A percentile compares a stretch with the other conserved stretches of the same genome.
phyloP scores from a whole-genome alignment of 148 eudicot genomes.

The Gaultheria prostrata region DNA sequence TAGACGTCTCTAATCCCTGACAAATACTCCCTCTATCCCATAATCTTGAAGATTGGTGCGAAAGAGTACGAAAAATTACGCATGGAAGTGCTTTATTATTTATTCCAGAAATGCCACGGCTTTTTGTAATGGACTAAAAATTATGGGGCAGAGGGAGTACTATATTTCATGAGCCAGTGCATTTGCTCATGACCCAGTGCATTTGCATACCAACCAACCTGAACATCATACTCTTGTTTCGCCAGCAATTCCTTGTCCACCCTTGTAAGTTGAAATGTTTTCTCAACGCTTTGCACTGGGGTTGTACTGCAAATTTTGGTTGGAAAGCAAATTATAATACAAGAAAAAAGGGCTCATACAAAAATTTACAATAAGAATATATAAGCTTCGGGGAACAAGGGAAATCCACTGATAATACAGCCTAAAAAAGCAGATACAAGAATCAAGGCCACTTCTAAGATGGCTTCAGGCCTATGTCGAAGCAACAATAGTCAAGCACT shows the following conservation, averaged over 20 bases:
- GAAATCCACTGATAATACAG: background rate
- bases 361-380: background rate
- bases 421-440: background rate
- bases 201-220: constrained; percentile 37
- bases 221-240: constrained; percentile 62
- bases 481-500: background rate
- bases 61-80: background rate
- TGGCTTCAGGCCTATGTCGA: background rate
- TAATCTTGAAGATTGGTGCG: background rate
- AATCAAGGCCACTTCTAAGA: background rate
- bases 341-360: background rate
- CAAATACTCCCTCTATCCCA: background rate
- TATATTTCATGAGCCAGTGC: background rate
- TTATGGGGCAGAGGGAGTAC: background rate
- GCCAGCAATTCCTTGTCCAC: constrained; percentile 44
- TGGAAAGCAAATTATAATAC: constrained; percentile 23
- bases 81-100: background rate
- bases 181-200: background rate
- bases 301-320: constrained; percentile 35
- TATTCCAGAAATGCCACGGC: background rate
- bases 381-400: background rate
- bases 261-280: constrained; percentile 61
- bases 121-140: background rate
- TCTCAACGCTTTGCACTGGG: constrained; percentile 53
- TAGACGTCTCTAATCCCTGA: background rate